Evolutionary conservation across 2,329 filamentous ascomycete species (phyloP).

Genomic region (Magnaporthiopsis rhizophila): DNA sequence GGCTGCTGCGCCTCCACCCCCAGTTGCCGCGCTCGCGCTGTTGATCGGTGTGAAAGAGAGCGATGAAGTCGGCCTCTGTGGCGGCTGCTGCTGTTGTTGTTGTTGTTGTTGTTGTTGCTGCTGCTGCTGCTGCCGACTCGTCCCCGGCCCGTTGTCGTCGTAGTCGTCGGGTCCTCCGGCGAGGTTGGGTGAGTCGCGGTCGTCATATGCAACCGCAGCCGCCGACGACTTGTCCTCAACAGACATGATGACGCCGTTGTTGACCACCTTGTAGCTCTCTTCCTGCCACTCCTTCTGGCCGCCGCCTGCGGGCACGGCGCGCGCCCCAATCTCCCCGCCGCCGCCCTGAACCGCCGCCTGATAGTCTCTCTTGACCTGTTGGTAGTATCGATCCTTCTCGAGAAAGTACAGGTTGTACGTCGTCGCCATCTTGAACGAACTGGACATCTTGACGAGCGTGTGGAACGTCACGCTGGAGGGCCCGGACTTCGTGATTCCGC

Average conservation of each 20-base stretch:
- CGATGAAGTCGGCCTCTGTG: neutral
- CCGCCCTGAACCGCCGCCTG: conserved; percentile 16
- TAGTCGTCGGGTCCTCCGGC: conserved; percentile 10
- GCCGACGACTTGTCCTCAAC: conserved; percentile 22
- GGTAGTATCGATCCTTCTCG: conserved; percentile 46
- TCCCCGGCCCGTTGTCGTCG: conserved; percentile 5
- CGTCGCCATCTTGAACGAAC: conserved; percentile 46
- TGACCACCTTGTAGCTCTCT: conserved; percentile 29
- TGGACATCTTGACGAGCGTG: conserved; percentile 42
- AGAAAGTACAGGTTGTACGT: conserved; percentile 46
- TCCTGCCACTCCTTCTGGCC: conserved; percentile 48
- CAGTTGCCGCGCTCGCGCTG: neutral
- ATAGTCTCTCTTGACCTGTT: conserved; percentile 41
- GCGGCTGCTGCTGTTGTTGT: conserved; percentile 15
- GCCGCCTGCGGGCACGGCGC: conserved; percentile 28
- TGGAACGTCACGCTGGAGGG: conserved; percentile 40
- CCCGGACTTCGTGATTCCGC: conserved; percentile 25
- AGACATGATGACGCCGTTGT: conserved; percentile 29
- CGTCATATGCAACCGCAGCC: conserved; percentile 12
- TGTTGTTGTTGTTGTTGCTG: too few relatives aligned
- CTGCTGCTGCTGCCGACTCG: conserved; percentile 16
- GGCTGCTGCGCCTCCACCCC: neutral
- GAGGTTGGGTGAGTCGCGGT: neutral
- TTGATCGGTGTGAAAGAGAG: neutral
- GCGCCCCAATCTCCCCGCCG: conserved; percentile 14